Evolutionary conservation across 345 rosid genomes (phyloP), one percentile per base, ranked within the genome.

Genomic region (Luvunga scandens): DNA sequence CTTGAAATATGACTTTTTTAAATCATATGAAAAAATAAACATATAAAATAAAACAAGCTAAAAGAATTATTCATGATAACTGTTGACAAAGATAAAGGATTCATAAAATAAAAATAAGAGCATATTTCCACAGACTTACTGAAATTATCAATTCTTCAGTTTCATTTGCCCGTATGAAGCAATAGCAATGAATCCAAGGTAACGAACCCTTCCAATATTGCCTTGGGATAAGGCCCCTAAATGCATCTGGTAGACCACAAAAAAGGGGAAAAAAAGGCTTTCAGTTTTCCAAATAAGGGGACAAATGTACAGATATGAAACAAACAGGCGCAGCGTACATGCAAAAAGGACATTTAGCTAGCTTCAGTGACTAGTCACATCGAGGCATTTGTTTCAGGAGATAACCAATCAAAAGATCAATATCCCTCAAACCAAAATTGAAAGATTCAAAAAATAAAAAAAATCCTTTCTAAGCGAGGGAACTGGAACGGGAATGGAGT

Each of bases 181-280:
- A 96, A 63, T 96, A 96, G 89, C 95, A 96, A 78, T 96, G 99
- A 60, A 94, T 78, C 89, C 84, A 82, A 25, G 99, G 99, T 74
- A 86, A 93, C 75, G 83, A 62, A 38, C 97, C 97, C 80, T 85
- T 94, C 98, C 97, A 94, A 76, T 85, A 55, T 82, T 82, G 88
- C 84, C 78, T 88, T 63, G 78, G 85, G 63, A 89, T 87, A 66
- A 88, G 81, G 61, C 90, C 87, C 81, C 84, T 86, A 73, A 94
- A 91, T n/a, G 89, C 85, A 91, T 94, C 98, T 96, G 93, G 80
- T 67, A 36, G 48, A 18, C 65, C 14, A 3, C 48, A 60, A 69
- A 36, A 36, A 36, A 36, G 39, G 70, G 39, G 70, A 73, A 27
- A 42, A 66, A 24, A 33, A 9, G 28, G 21, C 62, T 74, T 36